These are phyloP conservation scores for Cephalotrichum gorgonifer DNA, from an alignment of 2,329 filamentous ascomycete genomes.

Conservation along the genomic window DNA sequence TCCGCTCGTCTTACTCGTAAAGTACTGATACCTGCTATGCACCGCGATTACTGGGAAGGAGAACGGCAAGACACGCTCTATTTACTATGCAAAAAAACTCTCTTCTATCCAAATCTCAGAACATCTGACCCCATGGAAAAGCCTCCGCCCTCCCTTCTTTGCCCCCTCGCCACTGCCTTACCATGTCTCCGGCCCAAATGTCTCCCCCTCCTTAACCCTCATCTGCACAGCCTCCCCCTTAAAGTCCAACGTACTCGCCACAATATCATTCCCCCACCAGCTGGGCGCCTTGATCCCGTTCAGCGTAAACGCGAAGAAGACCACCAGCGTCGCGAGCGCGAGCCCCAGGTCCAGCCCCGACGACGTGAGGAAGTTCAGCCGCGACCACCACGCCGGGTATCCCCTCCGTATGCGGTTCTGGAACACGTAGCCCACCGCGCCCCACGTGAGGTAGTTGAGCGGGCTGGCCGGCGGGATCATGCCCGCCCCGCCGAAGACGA, in stretches of 20 bases:
- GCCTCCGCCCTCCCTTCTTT: neutral
- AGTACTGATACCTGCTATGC: too few relatives aligned
- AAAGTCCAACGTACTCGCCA: slow-evolving; percentile 51
- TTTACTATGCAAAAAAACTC: too few relatives aligned
- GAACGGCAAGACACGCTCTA: too few relatives aligned
- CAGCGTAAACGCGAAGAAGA: slow-evolving; percentile 61
- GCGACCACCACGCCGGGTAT: slow-evolving; percentile 61
- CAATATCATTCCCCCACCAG: slow-evolving; percentile 61
- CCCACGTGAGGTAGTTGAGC: slow-evolving; percentile 67
- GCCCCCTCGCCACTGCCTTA: slow-evolving; percentile 13
- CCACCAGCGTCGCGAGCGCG: slow-evolving; percentile 54
- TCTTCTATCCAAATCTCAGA: neutral
- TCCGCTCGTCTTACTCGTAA: too few relatives aligned
- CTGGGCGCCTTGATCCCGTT: slow-evolving; percentile 48
- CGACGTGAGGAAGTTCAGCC: slow-evolving; percentile 62
- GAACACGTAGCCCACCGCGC: slow-evolving; percentile 59
- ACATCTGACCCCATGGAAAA: too few relatives aligned
- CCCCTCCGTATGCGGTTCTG: slow-evolving; percentile 56
- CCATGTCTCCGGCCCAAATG: slow-evolving; percentile 52
- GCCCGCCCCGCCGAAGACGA: slow-evolving; percentile 51
- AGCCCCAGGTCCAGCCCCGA: slow-evolving; percentile 61
- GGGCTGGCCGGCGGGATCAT: slow-evolving; percentile 57
- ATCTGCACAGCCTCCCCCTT: slow-evolving; percentile 47
- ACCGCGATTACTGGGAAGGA: too few relatives aligned
- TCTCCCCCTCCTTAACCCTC: slow-evolving; percentile 39